Base-by-base conservation (phyloP, 768 basidiomycete genomes). In the Boletus huronensis region DNA sequence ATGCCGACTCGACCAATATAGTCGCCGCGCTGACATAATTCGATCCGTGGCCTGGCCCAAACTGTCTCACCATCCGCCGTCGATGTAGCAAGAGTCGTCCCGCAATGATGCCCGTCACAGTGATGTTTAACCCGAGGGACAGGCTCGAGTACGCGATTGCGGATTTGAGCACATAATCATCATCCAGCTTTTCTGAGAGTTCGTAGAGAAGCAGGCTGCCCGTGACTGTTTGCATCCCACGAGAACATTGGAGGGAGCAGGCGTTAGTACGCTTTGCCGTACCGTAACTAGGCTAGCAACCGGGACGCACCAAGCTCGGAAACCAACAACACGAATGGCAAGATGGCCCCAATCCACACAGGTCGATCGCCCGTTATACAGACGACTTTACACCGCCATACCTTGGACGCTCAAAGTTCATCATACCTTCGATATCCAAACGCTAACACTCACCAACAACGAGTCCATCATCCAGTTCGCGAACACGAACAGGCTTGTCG, bases 391-490 rank as follows among this genome's bases (percentile, higher is more conserved):
- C 63, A 64, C 9, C 62, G 55, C 62, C 62, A 64, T 11, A 64
- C 63, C 62, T 64, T 46, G 26, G n/a, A 51, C n/a, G 19, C 32
- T 44, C 25, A 53, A 45, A 34, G 40, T 0, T 50, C 44, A 54
- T 25, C n/a, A 39, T 19, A 19, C 31, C 32, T 36, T 19, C 14
- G 5, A 26, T 19, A 2, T 5, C 7, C 32, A 40, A 41, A 35
- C 9, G 8, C 10, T 32, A 49, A 48, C 21, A 58, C 59, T 64
- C 42, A 64, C 62, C 53, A 64, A 17, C 26, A 64, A 42, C 1
- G 55, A 47, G 28, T 64, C 62, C 51, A 64, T 64, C 62, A 64
- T 58, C 62, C 63, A 64, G 25, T 55, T 62, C 3, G 55, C 55
- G 8, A 58, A 23, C 17, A 64, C n/a, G n/a, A 62, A 64, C 31